These are phyloP conservation scores for Trichocomaceae sp. DNA, from an alignment of 2,329 filamentous ascomycete species.

Conservation along the genomic window DNA sequence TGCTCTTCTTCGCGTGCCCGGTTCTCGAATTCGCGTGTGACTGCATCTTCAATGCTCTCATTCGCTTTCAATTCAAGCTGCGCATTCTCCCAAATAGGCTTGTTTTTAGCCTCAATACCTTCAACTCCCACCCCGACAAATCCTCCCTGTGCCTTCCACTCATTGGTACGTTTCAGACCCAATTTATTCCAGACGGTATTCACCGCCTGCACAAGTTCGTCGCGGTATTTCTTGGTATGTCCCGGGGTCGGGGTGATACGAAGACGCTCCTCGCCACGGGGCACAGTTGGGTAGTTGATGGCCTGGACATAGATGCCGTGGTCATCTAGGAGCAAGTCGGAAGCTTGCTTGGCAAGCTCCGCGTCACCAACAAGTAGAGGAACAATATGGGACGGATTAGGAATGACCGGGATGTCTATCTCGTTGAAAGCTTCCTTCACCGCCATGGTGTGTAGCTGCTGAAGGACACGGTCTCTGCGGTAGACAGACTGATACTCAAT, in stretches of 20 bases:
- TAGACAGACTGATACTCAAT: slow-evolving; percentile 91
- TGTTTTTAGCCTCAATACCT: slow-evolving; percentile 49
- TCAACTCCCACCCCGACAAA: slow-evolving; percentile 89
- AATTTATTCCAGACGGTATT: slow-evolving; percentile 85
- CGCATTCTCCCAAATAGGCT: slow-evolving; percentile 84
- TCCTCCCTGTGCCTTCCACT: slow-evolving; percentile 85
- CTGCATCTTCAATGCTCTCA: slow-evolving; percentile 54
- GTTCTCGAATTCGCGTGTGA: slow-evolving; percentile 38
- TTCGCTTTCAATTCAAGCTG: slow-evolving; percentile 66
- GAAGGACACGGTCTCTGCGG: slow-evolving; percentile 78
- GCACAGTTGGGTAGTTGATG: slow-evolving; percentile 98
- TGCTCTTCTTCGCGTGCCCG: slow-evolving; percentile 14
- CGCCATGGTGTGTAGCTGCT: slow-evolving; percentile 92
- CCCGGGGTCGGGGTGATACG: slow-evolving; percentile 94
- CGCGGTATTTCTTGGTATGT: slow-evolving; percentile 75
- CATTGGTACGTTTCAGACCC: slow-evolving; percentile 82
- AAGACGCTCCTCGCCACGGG: slow-evolving; percentile 93
- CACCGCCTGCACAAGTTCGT: slow-evolving; percentile 75
- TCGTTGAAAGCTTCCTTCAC: slow-evolving; percentile 77
- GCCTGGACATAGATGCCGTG: slow-evolving; percentile 96
- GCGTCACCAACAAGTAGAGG: slow-evolving; percentile 91
- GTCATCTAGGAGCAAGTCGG: slow-evolving; percentile 81
- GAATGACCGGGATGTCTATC: slow-evolving; percentile 89
- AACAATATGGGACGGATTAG: slow-evolving; percentile 94
- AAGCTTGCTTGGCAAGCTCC: slow-evolving; percentile 83